Conservation (phyloP, 1,139 yeast species). For the Saccharomyces pastorianus region DNA sequence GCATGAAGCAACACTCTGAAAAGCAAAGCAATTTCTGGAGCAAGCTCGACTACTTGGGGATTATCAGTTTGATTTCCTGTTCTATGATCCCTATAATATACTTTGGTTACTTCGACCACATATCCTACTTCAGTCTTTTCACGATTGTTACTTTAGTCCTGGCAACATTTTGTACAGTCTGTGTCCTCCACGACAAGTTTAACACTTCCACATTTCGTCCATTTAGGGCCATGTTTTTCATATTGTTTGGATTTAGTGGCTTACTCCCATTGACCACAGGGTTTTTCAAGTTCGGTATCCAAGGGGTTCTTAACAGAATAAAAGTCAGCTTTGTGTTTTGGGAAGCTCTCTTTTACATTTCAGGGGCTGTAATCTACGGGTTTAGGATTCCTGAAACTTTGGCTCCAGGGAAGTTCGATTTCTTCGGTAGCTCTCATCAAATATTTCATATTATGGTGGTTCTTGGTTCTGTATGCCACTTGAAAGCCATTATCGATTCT, state of each 20-base stretch:
- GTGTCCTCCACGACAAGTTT: constrained; percentile 62
- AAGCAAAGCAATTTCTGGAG: constrained; percentile 51
- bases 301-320: constrained; percentile 43
- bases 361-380: constrained; percentile 77
- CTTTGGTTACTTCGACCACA: constrained; percentile 56
- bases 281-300: constrained; percentile 36
- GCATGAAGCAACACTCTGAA: constrained; percentile 68
- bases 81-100: constrained; percentile 66
- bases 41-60: constrained; percentile 81
- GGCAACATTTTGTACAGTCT: constrained; percentile 54
- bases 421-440: constrained; percentile 80
- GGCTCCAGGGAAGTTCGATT: constrained; percentile 60
- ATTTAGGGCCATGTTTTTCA: constrained; percentile 69
- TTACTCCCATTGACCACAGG: constrained; percentile 62
- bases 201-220: constrained; percentile 64
- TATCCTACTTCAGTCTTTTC: constrained; percentile 39
- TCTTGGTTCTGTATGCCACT: constrained; percentile 71
- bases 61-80: constrained; percentile 66
- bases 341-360: constrained; percentile 67
- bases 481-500: constrained; percentile 48
- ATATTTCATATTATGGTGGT: constrained; percentile 79
- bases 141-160: constrained; percentile 43
- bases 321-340: constrained; percentile 50
- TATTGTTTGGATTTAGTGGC: constrained; percentile 73
- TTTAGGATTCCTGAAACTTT: constrained; percentile 69